phyloP scores from a whole-genome alignment of 139 green algal genomes.

The Monoraphidium neglectum region DNA sequence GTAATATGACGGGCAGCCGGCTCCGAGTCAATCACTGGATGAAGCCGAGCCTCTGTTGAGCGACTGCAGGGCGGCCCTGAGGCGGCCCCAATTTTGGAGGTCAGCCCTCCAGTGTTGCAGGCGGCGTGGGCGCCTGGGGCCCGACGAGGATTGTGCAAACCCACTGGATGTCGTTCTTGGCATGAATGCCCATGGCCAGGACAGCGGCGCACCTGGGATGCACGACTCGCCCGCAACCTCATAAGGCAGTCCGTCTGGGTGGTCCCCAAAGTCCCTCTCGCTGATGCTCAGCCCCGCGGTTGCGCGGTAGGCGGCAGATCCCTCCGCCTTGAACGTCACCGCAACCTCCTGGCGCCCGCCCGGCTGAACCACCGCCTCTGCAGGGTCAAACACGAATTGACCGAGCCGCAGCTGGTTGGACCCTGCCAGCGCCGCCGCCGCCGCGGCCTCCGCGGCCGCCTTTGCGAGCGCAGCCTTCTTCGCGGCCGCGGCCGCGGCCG shows the following conservation, averaged over 20 bases:
- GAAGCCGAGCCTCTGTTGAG: too few relatives aligned
- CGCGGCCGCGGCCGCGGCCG: too few relatives aligned
- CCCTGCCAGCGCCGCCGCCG: constrained; percentile 7
- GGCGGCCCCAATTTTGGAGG: too few relatives aligned
- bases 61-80: too few relatives aligned
- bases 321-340: constrained; percentile 67
- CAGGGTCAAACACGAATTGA: constrained; percentile 64
- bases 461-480: background rate
- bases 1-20: too few relatives aligned
- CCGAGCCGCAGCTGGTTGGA: constrained; percentile 40
- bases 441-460: background rate
- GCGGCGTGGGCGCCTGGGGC: too few relatives aligned
- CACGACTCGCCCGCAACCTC: constrained; percentile 75
- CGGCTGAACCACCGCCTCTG: constrained; percentile 45
- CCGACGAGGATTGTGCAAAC: too few relatives aligned
- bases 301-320: constrained; percentile 25
- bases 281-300: constrained; percentile 58
- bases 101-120: too few relatives aligned
- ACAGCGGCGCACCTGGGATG: constrained; percentile 50
- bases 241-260: constrained; percentile 65
- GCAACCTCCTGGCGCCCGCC: constrained; percentile 51
- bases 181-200: background rate
- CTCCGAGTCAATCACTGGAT: too few relatives aligned
- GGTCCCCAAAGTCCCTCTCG: constrained; percentile 59
- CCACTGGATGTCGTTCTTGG: too few relatives aligned